Evolutionary conservation across 495 filamentous ascomycete species (phyloP), one percentile per base, ranked within the genome.

Genomic region (Tuber microsphaerosporum): DNA sequence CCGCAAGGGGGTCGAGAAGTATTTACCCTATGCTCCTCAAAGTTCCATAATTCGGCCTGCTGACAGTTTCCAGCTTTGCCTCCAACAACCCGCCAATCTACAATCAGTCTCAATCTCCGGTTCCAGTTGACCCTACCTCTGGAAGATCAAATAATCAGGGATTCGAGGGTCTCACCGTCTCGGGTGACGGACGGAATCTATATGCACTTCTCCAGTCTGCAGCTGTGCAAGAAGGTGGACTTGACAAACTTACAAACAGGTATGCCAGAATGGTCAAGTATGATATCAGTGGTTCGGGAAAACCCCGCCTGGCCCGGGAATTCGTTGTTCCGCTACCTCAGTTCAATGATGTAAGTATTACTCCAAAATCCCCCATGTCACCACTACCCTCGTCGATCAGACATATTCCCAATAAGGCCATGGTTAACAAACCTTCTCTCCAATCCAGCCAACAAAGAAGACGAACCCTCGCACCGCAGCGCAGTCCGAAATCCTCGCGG

Each of bases 101-200:
- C 80, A 81, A 89, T 77, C 84, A 83, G 0, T 56, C 84, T 73
- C 76, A 83, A 31, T 70, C 81, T 39, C 81, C 89, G 77, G 74
- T 77, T 14, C 90, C 90, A 1, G 84, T 83, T 8, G 85, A 93
- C 76, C 89, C 91, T 1, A 84, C 86, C 9, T 87, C 87, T 8
- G 92, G 92, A 9, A 87, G 92, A 43, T 84, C 87, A 75, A 93
- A 94, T 82, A 94, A 94, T 83, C 90, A 93, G 78, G 91, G 91
- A 34, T 89, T 94, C 76, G 92, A 95, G 82, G 92, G 90, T 1
- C 84, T 95, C 70, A 91, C 91, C 1, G 83, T 88, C 22, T 88
- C 87, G 17, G 82, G 87, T 0, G 90, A 92, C 75, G 91, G 91
- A 44, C 89, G 88, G 70, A 87, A 85, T 2, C 85, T 94, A 17